Evolutionary conservation across 1,284 basidiomycete species (phyloP).

Genomic region (Athelia psychrophila): DNA sequence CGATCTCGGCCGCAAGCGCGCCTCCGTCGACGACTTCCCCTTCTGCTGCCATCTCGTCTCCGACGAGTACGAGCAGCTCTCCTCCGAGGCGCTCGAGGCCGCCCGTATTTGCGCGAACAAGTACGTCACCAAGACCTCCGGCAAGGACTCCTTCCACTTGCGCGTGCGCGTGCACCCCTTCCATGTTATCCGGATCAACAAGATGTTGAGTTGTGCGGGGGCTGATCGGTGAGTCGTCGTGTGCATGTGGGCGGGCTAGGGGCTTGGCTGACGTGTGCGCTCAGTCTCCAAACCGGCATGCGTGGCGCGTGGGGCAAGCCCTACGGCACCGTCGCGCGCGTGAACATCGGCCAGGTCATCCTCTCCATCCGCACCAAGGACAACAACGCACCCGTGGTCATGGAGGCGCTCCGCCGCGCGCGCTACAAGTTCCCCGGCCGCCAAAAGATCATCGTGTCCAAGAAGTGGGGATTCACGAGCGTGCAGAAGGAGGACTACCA

Average conservation of each 20-base stretch:
- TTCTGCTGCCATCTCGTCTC: constrained; percentile 96
- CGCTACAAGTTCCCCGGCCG: constrained; percentile 99
- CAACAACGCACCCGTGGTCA: constrained; percentile 82
- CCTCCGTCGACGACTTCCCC: constrained; percentile 96
- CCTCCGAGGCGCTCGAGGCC: constrained; percentile 95
- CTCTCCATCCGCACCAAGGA: constrained; percentile 96
- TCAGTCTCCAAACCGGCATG: constrained; percentile 97
- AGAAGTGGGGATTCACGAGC: constrained; percentile 98
- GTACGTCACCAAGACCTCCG: constrained; percentile 97
- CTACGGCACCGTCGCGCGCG: constrained; percentile 93
- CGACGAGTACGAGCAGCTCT: constrained; percentile 98
- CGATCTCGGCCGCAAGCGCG: constrained; percentile 94
- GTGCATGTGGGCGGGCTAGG: background rate
- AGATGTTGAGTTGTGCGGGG: constrained; percentile 99
- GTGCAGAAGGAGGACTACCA: constrained; percentile 90
- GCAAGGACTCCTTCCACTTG: constrained; percentile 99
- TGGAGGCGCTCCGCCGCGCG: constrained; percentile 95
- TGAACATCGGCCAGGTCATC: constrained; percentile 97
- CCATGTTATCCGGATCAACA: constrained; percentile 99
- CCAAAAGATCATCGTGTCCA: constrained; percentile 98
- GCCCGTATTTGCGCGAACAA: constrained; percentile 99
- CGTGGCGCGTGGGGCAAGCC: constrained; percentile 99
- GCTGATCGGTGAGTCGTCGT: constrained; percentile 78
- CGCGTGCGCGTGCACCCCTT: constrained; percentile 97
- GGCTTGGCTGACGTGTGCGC: background rate